A percentile compares a stretch with the other conserved stretches of the same genome.
Conservation (phyloP, 2,329 filamentous ascomycete genomes). For the Macrophomina pseudophaseolina region DNA sequence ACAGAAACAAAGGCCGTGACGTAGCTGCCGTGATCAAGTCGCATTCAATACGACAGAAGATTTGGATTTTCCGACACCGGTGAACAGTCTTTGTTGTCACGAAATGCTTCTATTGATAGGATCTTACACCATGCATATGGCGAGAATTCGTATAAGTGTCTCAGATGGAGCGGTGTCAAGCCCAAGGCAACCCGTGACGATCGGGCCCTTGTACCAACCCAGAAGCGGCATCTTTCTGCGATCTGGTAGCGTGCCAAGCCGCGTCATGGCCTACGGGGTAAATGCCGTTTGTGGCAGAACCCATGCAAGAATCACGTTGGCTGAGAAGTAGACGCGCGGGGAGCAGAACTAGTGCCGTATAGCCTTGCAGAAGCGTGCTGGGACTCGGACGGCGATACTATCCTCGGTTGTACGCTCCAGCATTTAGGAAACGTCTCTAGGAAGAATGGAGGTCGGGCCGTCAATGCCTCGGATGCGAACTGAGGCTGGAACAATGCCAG, state of each 20-base stretch:
- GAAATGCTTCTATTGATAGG: not conserved
- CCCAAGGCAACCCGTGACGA: constrained; percentile 8
- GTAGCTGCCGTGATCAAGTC: too few relatives aligned
- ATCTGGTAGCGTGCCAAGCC: constrained; percentile 13
- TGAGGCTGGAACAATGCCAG: not conserved
- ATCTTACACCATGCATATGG: not conserved
- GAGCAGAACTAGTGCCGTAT: not conserved
- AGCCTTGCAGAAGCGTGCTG: not conserved
- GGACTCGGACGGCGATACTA: not conserved
- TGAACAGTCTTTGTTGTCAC: not conserved
- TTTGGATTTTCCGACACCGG: constrained; percentile 3
- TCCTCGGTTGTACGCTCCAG: not conserved
- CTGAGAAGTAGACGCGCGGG: not conserved
- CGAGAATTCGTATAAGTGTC: not conserved
- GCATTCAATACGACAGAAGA: not conserved
- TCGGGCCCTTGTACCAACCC: not conserved
- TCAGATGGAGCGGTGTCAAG: constrained; percentile 4
- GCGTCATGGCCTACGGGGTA: not conserved
- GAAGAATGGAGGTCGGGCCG: not conserved
- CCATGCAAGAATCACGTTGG: constrained; percentile 5
- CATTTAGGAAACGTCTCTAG: not conserved
- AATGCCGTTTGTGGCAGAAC: constrained; percentile 7
- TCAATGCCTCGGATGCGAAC: constrained; percentile 1
- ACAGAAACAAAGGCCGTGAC: too few relatives aligned
- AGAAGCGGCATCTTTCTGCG: constrained; percentile 5